A percentile compares a stretch with the other conserved stretches of the same genome.
These are phyloP conservation scores for Saussurea involucrata DNA, from an alignment of 129 eudicot species.

Conservation along the genomic window DNA sequence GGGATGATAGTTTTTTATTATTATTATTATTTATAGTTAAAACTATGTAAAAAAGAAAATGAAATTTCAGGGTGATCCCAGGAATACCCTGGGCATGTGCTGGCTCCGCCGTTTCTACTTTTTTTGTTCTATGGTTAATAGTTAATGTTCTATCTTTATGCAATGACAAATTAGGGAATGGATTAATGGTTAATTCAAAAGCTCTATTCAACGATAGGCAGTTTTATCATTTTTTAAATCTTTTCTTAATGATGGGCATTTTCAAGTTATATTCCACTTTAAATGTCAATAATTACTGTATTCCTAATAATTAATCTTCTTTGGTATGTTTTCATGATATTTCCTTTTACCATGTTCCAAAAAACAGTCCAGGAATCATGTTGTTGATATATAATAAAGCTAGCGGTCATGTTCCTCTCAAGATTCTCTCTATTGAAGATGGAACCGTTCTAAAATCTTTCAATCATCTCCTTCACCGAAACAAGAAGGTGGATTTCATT, in stretches of 20 bases:
- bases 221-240: neutral
- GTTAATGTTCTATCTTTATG: no score
- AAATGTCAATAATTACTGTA: neutral
- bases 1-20: no score
- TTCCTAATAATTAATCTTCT: neutral
- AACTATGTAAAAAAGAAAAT: no score
- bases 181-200: neutral
- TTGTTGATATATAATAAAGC: slow-evolving; percentile 68
- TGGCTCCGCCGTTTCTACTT: no score
- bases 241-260: neutral
- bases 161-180: neutral
- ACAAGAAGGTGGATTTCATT: slow-evolving; percentile 88
- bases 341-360: neutral
- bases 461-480: slow-evolving; percentile 84
- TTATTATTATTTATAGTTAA: no score
- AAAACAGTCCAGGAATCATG: slow-evolving; percentile 85
- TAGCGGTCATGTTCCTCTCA: slow-evolving; percentile 73
- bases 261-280: neutral
- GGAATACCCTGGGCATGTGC: no score
- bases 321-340: neutral
- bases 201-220: neutral
- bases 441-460: slow-evolving; percentile 89
- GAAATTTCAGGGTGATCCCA: no score
- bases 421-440: slow-evolving; percentile 90
- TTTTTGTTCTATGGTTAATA: no score